Evolutionary conservation across 2,329 filamentous ascomycete genomes (phyloP), one percentile per base, ranked within the genome.

Genomic region (Metarhizium sp.): DNA sequence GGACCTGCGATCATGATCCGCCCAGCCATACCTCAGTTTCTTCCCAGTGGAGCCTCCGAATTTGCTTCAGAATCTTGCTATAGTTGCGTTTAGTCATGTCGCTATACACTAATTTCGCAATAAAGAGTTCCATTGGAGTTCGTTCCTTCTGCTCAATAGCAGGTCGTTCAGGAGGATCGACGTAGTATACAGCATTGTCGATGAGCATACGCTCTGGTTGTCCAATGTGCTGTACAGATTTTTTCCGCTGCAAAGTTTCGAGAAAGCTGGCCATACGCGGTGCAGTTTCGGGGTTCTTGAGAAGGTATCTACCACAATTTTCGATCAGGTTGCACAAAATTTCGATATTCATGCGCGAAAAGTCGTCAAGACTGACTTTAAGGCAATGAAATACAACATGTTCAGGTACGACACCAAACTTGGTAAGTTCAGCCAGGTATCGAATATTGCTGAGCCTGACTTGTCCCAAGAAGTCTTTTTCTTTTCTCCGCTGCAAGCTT

Each of bases 381-480:
- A 99, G 83, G 67, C 94, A 99, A 67, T 99, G 94, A 67, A 99
- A 99, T 54, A 99, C 95, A 60, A 99, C 92, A 71, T 99, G 94
- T 70, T 99, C 94, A 0, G 95, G 94, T 8, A 99, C 94, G 36
- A 96, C 90, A 36, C 94, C 92, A 66, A 99, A 99, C 67, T 99
- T 99, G 57, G 94, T 99, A 66, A 99, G 75, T 71, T 99, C 94
- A 7, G 94, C 92, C 52, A 99, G 83, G 68, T 99, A 99, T n/a
- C 95, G 89, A 59, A 97, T 92, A 67, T 97, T 97, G 71, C 88
- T 86, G 62, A 95, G 86, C 47, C 94, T 87, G 51, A 96, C 91
- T 71, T 96, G 92, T 1, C 92, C 92, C 0, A 97, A 78, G 59
- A 99, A 96, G 63, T 99, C 95, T 68, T 99, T 99, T 57, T 95